phyloP scores from a whole-genome alignment of 495 filamentous ascomycete species.

The Aspergillus campestris region DNA sequence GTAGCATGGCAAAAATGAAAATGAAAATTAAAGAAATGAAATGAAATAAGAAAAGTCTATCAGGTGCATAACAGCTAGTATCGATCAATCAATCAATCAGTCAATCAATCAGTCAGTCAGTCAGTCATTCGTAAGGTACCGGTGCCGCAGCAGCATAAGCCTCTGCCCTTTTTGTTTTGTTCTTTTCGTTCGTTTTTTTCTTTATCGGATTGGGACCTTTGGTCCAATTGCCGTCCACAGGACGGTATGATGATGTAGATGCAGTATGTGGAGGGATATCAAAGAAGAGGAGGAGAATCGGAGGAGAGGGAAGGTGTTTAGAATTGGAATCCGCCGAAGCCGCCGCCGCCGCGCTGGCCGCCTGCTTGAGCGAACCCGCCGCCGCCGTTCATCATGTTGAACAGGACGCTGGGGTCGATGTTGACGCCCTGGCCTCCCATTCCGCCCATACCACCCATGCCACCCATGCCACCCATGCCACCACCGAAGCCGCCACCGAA shows the following conservation, averaged over 20 bases:
- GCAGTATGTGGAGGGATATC: too few species aligned
- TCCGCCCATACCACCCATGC: slow-evolving; percentile 42
- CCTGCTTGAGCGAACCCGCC: slow-evolving; percentile 38
- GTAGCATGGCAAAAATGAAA: too few species aligned
- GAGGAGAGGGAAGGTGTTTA: slow-evolving; percentile 8
- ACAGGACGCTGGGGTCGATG: slow-evolving; percentile 48
- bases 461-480: slow-evolving; percentile 45
- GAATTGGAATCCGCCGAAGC: slow-evolving; percentile 34
- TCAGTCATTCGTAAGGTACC: too few species aligned
- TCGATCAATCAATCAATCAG: too few species aligned
- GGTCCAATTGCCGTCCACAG: not conserved
- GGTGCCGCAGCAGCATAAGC: too few species aligned
- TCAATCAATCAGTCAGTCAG: too few species aligned
- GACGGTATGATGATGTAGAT: not conserved
- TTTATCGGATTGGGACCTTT: not conserved
- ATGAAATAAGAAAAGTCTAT: too few species aligned
- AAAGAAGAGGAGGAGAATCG: slow-evolving; percentile 37
- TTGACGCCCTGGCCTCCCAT: slow-evolving; percentile 50
- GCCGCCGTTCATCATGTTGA: slow-evolving; percentile 48
- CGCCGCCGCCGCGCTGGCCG: slow-evolving; percentile 33
- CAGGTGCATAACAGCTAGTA: too few species aligned
- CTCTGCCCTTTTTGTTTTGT: not conserved
- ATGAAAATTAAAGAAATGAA: too few species aligned
- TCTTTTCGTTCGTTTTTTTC: not conserved
- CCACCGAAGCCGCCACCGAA: slow-evolving; percentile 50